Percentiles rank a stretch among this genome's conserved stretches.
phyloP scores from a whole-genome alignment of 768 basidiomycete species.

The Leccinum olivaceopallidum region DNA sequence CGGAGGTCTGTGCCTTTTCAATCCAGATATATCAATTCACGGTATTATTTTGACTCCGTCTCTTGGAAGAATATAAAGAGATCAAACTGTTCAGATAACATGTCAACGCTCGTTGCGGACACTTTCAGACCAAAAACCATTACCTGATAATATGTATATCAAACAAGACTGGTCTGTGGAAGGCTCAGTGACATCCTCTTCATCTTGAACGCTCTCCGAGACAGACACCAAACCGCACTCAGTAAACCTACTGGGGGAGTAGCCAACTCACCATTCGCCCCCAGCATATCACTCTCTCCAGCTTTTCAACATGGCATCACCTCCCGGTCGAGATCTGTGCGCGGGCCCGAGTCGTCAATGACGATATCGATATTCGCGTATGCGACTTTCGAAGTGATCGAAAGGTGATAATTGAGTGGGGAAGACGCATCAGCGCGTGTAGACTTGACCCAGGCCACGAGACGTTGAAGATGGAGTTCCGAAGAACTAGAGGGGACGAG shows the following conservation, averaged over 20 bases:
- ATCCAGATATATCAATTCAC: too few species aligned
- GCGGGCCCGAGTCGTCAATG: slow-evolving; percentile 84
- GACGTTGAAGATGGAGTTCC: slow-evolving; percentile 79
- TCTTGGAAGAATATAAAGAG: too few species aligned
- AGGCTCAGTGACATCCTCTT: slow-evolving; percentile 7
- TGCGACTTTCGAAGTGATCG: slow-evolving; percentile 72
- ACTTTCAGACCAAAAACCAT: too few species aligned
- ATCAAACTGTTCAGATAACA: too few species aligned
- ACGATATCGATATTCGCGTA: slow-evolving; percentile 72
- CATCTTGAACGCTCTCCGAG: slow-evolving; percentile 34
- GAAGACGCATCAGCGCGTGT: slow-evolving; percentile 65
- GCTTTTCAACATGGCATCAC: slow-evolving; percentile 37
- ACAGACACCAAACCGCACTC: slow-evolving; percentile 43
- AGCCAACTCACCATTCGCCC: slow-evolving; percentile 64
- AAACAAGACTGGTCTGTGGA: neutral
- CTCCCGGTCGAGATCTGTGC: slow-evolving; percentile 59
- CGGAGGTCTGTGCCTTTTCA: too few species aligned
- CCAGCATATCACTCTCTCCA: slow-evolving; percentile 54
- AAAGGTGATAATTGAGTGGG: slow-evolving; percentile 79
- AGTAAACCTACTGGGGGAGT: slow-evolving; percentile 50
- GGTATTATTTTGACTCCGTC: too few species aligned
- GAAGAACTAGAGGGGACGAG: slow-evolving; percentile 54
- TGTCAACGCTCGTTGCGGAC: too few species aligned
- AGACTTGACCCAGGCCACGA: slow-evolving; percentile 74
- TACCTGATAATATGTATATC: neutral